Conservation (phyloP, 2,329 filamentous ascomycete species). For the Botrytis galanthina region DNA sequence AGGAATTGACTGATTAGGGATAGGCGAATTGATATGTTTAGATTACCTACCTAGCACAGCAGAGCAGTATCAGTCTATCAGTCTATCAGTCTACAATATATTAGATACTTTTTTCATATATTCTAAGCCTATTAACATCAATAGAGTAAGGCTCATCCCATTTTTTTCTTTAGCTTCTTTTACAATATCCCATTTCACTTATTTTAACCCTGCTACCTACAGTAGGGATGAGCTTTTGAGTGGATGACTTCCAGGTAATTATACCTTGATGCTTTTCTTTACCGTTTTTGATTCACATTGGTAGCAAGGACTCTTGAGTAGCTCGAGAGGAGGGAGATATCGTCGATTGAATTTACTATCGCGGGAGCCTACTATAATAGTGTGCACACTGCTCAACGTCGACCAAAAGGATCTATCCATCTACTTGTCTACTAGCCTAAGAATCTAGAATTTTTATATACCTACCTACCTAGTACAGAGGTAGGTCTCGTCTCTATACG, state of each 20-base stretch:
- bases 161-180: neutral
- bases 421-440: neutral
- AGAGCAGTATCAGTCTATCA: neutral
- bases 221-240: neutral
- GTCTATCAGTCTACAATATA: neutral
- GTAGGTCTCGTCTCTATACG: neutral
- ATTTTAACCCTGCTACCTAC: neutral
- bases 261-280: neutral
- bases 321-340: neutral
- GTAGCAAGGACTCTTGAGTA: neutral
- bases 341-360: neutral
- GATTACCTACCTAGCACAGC: neutral
- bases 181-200: neutral
- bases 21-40: neutral
- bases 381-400: neutral
- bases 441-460: neutral
- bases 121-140: neutral
- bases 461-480: too few species aligned
- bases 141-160: neutral
- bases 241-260: neutral
- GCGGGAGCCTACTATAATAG: neutral
- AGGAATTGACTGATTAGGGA: neutral
- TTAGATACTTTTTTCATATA: neutral
- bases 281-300: neutral
- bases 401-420: neutral